A percentile compares a stretch with the other conserved stretches of the same genome.
Evolutionary conservation across 768 basidiomycete genomes (phyloP).

Genomic region (Ephemerocybe angulata): DNA sequence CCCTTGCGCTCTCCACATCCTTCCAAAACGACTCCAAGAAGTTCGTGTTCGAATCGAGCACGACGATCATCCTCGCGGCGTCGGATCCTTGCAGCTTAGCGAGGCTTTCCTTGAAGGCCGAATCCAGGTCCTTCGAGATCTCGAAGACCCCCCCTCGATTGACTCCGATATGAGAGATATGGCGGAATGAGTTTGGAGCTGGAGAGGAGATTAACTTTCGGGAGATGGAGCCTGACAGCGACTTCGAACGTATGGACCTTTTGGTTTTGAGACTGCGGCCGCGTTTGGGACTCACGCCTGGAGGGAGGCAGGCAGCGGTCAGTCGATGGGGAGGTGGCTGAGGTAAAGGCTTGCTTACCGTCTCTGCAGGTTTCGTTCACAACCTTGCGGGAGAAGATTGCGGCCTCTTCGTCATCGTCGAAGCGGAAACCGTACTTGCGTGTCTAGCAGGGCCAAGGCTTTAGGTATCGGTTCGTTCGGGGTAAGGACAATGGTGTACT

Average conservation of each 20-base stretch:
- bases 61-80: conserved; percentile 22
- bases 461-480: conserved; percentile 40
- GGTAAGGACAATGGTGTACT: conserved; percentile 25
- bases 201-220: conserved; percentile 55
- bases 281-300: conserved; percentile 26
- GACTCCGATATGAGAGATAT: conserved; percentile 63
- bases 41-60: conserved; percentile 24
- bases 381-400: conserved; percentile 37
- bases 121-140: conserved; percentile 49
- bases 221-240: conserved; percentile 24
- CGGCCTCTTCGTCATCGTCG: conserved; percentile 47
- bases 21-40: conserved; percentile 33
- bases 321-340: conserved; percentile 5
- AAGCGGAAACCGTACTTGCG: conserved; percentile 52
- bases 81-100: conserved; percentile 30
- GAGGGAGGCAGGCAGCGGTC: conserved; percentile 10
- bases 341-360: conserved; percentile 20
- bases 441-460: conserved; percentile 51
- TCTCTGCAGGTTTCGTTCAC: conserved; percentile 25
- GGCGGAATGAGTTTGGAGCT: conserved; percentile 57
- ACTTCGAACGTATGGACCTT: conserved; percentile 20
- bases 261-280: conserved; percentile 10
- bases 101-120: conserved; percentile 47
- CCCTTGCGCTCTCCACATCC: conserved; percentile 22
- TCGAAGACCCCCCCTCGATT: conserved; percentile 49